Percentiles rank a stretch among this genome's conserved stretches.
These are phyloP conservation scores for Phlegmacium glaucopus DNA, from an alignment of 768 basidiomycete genomes.

Conservation along the genomic window DNA sequence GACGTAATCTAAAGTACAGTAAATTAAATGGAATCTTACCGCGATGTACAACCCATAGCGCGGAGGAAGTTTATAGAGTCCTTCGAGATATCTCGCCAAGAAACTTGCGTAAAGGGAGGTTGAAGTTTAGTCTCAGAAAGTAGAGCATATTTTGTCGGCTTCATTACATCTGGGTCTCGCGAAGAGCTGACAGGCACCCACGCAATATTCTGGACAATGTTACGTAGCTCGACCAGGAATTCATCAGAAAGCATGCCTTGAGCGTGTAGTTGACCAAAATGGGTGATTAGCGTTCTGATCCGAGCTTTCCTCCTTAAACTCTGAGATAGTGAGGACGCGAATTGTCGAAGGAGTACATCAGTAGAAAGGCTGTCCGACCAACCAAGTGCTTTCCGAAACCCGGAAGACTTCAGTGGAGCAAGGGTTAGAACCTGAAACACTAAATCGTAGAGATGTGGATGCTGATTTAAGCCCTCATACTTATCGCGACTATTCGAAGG, in stretches of 20 bases:
- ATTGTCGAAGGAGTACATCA: conserved; percentile 28
- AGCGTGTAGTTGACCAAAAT: background rate
- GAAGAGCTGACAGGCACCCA: conserved; percentile 14
- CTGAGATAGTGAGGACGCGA: conserved; percentile 14
- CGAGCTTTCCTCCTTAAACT: conserved; percentile 3
- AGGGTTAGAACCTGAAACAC: conserved; percentile 26
- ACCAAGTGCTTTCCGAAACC: conserved; percentile 28
- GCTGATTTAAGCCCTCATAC: background rate
- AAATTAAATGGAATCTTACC: conserved; percentile 1
- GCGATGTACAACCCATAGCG: conserved; percentile 8
- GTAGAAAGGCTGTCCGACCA: conserved; percentile 35
- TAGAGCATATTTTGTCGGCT: conserved; percentile 7
- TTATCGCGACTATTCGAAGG: conserved; percentile 20
- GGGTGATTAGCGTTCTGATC: conserved; percentile 1
- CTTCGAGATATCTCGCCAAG: background rate
- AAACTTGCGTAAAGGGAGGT: conserved; percentile 6
- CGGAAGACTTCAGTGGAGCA: conserved; percentile 13
- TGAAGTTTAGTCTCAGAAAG: conserved; percentile 4
- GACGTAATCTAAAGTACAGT: background rate
- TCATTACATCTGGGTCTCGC: background rate
- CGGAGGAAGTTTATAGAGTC: background rate
- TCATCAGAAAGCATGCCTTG: background rate
- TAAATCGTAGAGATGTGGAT: conserved; percentile 32
- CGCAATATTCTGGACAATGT: background rate
- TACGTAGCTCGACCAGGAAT: background rate